A percentile compares a stretch with the other conserved stretches of the same genome.
Conservation (phyloP, 345 rosid species). For the Pistacia atlantica region DNA sequence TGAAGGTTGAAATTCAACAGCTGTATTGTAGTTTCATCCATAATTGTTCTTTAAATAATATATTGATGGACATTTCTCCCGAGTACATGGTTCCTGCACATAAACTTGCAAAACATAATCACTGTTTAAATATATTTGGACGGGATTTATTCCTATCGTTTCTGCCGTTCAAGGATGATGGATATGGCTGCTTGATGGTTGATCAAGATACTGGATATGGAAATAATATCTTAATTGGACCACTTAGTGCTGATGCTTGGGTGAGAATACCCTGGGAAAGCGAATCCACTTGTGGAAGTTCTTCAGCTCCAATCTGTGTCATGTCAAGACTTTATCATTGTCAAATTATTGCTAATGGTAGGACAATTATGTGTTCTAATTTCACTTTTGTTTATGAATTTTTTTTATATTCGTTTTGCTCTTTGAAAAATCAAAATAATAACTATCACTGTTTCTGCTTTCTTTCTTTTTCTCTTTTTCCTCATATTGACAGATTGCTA, state of each 20-base stretch:
- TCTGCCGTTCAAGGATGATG: conserved; percentile 46
- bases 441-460: conserved; percentile 6
- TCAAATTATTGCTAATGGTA: conserved; percentile 73
- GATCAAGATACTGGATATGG: conserved; percentile 31
- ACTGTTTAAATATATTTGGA: conserved; percentile 71
- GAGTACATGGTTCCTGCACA: conserved; percentile 51
- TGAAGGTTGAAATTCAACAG: conserved; percentile 61
- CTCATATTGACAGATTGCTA: conserved; percentile 53
- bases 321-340: conserved; percentile 65
- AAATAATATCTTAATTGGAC: conserved; percentile 49
- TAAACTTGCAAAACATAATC: conserved; percentile 42
- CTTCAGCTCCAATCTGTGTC: conserved; percentile 46
- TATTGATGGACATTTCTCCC: conserved; percentile 54
- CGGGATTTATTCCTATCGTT: conserved; percentile 57
- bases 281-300: conserved; percentile 27
- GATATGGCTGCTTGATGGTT: conserved; percentile 25
- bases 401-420: conserved; percentile 9
- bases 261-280: conserved; percentile 65
- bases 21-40: conserved; percentile 48
- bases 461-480: neutral
- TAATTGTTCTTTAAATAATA: conserved; percentile 41
- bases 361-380: conserved; percentile 25
- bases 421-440: neutral
- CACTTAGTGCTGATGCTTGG: conserved; percentile 73
- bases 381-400: neutral